Percentiles rank a stretch among this genome's conserved stretches.
phyloP scores from a whole-genome alignment of 2,329 filamentous ascomycete genomes.

The Coccinonectria pachysandricola region DNA sequence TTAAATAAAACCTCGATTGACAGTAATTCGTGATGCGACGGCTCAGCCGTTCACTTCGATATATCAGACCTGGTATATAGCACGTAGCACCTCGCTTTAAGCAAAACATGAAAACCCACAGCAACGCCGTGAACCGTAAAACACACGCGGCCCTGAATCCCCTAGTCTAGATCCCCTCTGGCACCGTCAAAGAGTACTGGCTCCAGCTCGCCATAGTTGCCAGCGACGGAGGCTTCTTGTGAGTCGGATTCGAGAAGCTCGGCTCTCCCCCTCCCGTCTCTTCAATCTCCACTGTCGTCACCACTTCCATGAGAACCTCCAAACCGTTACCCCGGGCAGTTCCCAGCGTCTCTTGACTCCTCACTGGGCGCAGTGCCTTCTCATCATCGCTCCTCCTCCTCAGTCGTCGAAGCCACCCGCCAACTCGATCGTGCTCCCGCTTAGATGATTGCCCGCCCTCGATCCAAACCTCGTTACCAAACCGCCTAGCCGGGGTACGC shows the following conservation, averaged over 20 bases:
- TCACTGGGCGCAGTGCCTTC: constrained; percentile 1
- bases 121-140: no score
- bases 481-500: constrained; percentile 26
- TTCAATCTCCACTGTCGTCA: constrained; percentile 29
- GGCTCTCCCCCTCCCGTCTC: constrained; percentile 13
- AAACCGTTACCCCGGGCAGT: constrained; percentile 11
- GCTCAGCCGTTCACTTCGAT: no score
- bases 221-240: constrained; percentile 14
- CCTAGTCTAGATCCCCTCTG: no score
- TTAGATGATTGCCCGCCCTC: constrained; percentile 14
- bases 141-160: no score
- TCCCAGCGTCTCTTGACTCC: constrained; percentile 19
- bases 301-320: constrained; percentile 32
- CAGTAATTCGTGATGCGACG: no score
- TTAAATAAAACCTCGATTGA: no score
- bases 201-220: no score
- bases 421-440: constrained; percentile 5
- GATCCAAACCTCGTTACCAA: constrained; percentile 30
- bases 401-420: constrained; percentile 18
- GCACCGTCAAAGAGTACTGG: no score
- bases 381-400: constrained; percentile 3
- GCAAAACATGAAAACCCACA: no score
- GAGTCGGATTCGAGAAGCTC: constrained; percentile 10
- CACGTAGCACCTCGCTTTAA: no score
- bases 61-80: no score